Base-by-base conservation (phyloP, 768 basidiomycete species). In the Lactarius hengduanensis region DNA sequence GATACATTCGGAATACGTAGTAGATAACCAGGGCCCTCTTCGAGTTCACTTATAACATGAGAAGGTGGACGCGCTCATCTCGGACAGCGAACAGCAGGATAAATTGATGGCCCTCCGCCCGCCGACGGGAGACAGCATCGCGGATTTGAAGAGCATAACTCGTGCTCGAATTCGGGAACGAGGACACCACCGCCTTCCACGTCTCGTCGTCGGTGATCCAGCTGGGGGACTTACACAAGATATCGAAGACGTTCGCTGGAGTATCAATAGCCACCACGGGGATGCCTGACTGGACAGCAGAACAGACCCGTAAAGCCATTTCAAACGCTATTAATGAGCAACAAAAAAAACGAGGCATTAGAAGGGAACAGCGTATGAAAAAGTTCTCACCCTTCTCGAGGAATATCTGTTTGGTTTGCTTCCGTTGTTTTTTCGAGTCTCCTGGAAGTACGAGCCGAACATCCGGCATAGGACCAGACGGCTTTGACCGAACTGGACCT, bases 151-250 rank as follows among this genome's bases (percentile, higher is more conserved):
- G 74, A 1, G 87, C 89, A 72, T 92, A 92, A 3, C 82, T 80
- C 8, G 82, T 78, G 60, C 84, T 82, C 55, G 84, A 80, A 32
- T 81, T 76, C 0, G 87, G 85, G 74, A 91, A 88, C 10, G 76
- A 74, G 0, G 80, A 77, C 8, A 80, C 73, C 45, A 92, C 80
- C 2, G 78, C 66, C 75, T 86, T 88, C 90, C 92, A 91, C 0
- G 80, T 78, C 45, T 92, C 90, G 54, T 94, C 92, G 66, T 91
- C 90, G 5, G 81, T 81, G 30, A 92, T 76, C 92, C 92, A 93
- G 18, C 77, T 74, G 4, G 84, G 72, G 41, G 74, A 84, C 72
- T 79, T 82, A 34, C 81, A 80, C 79, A 94, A 83, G 2, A 79
- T 71, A 57, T 91, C 89, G 68, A 92, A 92, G 1, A 85, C 81